Evolutionary conservation across 2,329 filamentous ascomycete genomes (phyloP).

Genomic region (Fusarium penzigii): DNA sequence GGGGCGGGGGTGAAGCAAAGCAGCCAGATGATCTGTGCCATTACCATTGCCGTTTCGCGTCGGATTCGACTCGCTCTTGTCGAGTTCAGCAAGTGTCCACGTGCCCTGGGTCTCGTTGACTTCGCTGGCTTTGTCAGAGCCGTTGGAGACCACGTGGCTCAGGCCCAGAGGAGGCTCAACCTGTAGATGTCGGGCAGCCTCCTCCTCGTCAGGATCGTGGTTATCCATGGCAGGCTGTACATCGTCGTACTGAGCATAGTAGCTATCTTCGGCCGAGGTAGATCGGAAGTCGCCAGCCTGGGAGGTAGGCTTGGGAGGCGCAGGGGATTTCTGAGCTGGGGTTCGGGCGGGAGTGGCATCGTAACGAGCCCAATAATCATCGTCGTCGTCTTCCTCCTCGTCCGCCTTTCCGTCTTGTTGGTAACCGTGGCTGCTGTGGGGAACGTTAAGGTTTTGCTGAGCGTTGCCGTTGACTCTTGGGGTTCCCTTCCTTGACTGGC

Average conservation of each 20-base stretch:
- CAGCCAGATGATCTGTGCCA: conserved; percentile 36
- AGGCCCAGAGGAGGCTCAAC: conserved; percentile 37
- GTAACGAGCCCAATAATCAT: conserved; percentile 80
- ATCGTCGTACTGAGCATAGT: conserved; percentile 74
- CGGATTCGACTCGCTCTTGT: conserved; percentile 39
- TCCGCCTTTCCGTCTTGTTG: conserved; percentile 33
- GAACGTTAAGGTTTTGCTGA: conserved; percentile 14
- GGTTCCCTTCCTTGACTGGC: conserved; percentile 26
- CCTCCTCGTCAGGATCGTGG: conserved; percentile 75
- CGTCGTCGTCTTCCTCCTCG: conserved; percentile 65
- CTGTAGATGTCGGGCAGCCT: conserved; percentile 25
- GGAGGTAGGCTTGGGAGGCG: conserved; percentile 44
- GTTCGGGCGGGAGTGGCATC: conserved; percentile 69
- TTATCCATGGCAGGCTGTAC: conserved; percentile 81
- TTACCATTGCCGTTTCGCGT: conserved; percentile 32
- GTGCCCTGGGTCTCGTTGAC: conserved; percentile 34
- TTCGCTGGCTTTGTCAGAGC: conserved; percentile 20
- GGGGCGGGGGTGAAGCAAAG: conserved; percentile 58
- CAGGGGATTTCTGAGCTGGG: conserved; percentile 64
- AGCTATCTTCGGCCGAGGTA: conserved; percentile 63
- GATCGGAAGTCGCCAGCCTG: conserved; percentile 22
- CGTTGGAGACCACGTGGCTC: conserved; percentile 10
- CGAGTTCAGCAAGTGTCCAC: conserved; percentile 48
- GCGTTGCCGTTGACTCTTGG: conserved; percentile 14
- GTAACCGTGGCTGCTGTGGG: conserved; percentile 8